These are phyloP conservation scores for Sodiomyces alkalinus DNA, from an alignment of 2,329 filamentous ascomycete species.

Conservation along the genomic window DNA sequence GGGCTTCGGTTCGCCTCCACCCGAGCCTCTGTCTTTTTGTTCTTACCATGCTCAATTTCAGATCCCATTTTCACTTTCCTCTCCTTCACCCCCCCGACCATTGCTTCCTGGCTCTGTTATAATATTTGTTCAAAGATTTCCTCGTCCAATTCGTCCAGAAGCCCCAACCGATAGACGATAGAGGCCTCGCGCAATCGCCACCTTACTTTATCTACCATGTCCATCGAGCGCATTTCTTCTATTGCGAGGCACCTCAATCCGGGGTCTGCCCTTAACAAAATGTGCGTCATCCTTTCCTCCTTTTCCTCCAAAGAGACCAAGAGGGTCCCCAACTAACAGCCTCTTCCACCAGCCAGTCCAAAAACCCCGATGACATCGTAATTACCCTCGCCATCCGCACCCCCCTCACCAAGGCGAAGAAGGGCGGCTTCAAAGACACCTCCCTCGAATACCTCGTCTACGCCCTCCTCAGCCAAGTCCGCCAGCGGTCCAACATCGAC, in stretches of 20 bases:
- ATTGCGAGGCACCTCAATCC: slow-evolving; percentile 78
- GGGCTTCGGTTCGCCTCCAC: too few species aligned
- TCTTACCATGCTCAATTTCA: too few species aligned
- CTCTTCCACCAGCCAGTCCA: slow-evolving; percentile 48
- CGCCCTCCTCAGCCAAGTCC: slow-evolving; percentile 63
- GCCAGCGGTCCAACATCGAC: slow-evolving; percentile 60
- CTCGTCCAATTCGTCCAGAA: too few species aligned
- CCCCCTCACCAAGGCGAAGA: slow-evolving; percentile 72
- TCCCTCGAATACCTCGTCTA: slow-evolving; percentile 75
- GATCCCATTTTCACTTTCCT: too few species aligned
- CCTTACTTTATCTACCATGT: too few species aligned
- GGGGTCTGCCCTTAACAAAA: slow-evolving; percentile 52
- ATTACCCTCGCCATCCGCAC: slow-evolving; percentile 88
- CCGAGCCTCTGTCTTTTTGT: too few species aligned
- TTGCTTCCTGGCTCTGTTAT: too few species aligned
- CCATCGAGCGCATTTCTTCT: slow-evolving; percentile 70
- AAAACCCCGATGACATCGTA: slow-evolving; percentile 92
- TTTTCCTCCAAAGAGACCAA: background rate
- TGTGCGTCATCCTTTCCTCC: slow-evolving; percentile 41
- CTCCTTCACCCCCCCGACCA: too few species aligned
- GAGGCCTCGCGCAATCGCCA: too few species aligned
- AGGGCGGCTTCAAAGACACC: slow-evolving; percentile 93
- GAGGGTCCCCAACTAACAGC: slow-evolving; percentile 7
- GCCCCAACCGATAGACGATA: too few species aligned
- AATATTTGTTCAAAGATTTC: too few species aligned